Evolutionary conservation across 345 rosid species (phyloP).

Genomic region (Hypericum androsaemum): DNA sequence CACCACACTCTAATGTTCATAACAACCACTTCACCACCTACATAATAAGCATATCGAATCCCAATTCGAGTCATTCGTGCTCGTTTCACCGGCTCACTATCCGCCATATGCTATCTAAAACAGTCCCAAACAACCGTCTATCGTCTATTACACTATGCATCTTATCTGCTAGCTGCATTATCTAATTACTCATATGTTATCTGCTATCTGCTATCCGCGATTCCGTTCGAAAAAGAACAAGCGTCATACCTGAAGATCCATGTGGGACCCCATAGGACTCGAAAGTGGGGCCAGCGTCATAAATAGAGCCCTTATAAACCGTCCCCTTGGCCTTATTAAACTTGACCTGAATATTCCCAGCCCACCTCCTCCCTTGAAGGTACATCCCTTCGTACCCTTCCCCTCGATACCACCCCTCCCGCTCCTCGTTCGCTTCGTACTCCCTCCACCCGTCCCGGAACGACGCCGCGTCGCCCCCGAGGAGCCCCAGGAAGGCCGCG

Average conservation of each 20-base stretch:
- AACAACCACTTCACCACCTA: too few species aligned
- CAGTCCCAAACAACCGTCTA: too few species aligned
- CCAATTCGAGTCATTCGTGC: too few species aligned
- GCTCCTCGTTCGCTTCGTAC: slow-evolving; percentile 42
- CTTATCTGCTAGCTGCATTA: too few species aligned
- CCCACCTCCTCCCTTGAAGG: slow-evolving; percentile 73
- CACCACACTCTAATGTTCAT: too few species aligned
- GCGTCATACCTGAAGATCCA: slow-evolving; percentile 65
- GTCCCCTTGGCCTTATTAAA: slow-evolving; percentile 38
- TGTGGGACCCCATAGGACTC: slow-evolving; percentile 65
- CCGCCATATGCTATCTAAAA: too few species aligned
- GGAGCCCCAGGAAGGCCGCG: slow-evolving; percentile 50
- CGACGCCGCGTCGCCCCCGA: slow-evolving; percentile 24
- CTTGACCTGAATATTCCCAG: slow-evolving; percentile 37
- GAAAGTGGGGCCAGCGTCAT: slow-evolving; percentile 70
- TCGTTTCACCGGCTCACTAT: too few species aligned
- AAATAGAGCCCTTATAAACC: slow-evolving; percentile 53
- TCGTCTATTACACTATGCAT: too few species aligned
- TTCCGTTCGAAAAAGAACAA: slow-evolving; percentile 4
- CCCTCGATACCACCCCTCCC: slow-evolving; percentile 73
- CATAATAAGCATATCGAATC: too few species aligned
- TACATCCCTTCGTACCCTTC: slow-evolving; percentile 59
- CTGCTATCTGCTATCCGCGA: too few species aligned
- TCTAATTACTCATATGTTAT: too few species aligned
- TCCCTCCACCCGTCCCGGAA: slow-evolving; percentile 56